These are phyloP conservation scores for Colletotrichum sp. DNA, from an alignment of 2,329 filamentous ascomycete genomes.

Conservation along the genomic window DNA sequence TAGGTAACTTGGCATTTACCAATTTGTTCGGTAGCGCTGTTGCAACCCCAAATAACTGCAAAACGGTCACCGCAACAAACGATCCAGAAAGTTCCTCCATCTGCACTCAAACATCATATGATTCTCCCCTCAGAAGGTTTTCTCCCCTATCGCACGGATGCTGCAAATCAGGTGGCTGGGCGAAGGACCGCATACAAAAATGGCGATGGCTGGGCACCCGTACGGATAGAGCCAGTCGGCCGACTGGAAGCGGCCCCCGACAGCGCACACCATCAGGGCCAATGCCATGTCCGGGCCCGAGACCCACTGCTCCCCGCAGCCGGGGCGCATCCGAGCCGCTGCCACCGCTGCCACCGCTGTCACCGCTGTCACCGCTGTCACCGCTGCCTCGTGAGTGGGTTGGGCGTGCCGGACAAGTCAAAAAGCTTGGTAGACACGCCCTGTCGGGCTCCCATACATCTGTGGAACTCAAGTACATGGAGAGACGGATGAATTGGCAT, in stretches of 20 bases:
- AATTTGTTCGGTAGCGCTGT: neutral
- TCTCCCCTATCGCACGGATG: neutral
- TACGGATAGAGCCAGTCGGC: neutral
- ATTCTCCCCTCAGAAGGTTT: neutral
- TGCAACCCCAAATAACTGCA: neutral
- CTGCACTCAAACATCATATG: neutral
- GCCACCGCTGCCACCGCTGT: neutral
- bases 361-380: neutral
- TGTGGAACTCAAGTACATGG: rapidly evolving
- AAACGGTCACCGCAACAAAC: neutral
- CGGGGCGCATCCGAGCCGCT: neutral
- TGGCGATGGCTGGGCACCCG: conserved; percentile 10
- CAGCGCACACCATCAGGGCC: neutral
- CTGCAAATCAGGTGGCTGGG: conserved; percentile 1
- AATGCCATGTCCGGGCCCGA: neutral
- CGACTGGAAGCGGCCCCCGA: neutral
- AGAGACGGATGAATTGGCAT: neutral
- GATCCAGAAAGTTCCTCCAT: neutral
- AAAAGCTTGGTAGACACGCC: neutral
- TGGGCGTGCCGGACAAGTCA: neutral
- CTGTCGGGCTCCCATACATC: neutral
- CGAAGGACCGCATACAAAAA: neutral
- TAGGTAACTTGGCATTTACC: neutral
- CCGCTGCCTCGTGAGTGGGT: neutral
- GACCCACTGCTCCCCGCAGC: neutral